Base-by-base conservation (phyloP, 2,329 filamentous ascomycete species). In the Ophiognomonia clavigignenti-juglandacearum region DNA sequence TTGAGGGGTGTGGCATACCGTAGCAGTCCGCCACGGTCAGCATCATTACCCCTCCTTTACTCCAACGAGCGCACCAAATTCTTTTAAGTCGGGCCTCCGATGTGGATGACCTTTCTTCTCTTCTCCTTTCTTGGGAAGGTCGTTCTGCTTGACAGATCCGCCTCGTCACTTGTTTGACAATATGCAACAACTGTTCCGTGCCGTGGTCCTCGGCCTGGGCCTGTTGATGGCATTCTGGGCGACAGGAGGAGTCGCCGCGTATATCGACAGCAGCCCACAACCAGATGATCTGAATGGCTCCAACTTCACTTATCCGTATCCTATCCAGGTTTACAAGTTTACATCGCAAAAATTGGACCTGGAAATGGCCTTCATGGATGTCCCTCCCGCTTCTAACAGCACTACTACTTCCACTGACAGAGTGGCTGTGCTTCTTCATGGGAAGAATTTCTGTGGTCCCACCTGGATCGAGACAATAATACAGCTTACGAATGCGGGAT, bases 311-410 rank as follows among this genome's bases (percentile, higher is more conserved):
- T 78, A 78, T 54, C 73, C 73, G 18, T 75, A 66, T 57, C 74
- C 73, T 2, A 60, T 75, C 47, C 67, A 74, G 50, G 62, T 73
- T 27, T 75, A 72, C 60, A 63, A 60, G 35, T 71, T 79, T 54
- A 61, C 59, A 2, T 74, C 73, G 34, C 74, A 78, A 57, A 59
- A 61, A 13, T 64, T 70, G 39, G 58, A 66, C n/a, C 59, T 78
- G 22, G 65, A 74, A 35, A 79, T 78, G 75, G 74, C 74, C 14
- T 78, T 76, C 53, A 77, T 79, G 73, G 75, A 79, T 51, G 55
- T 78, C 20, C 42, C 59, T 11, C 71, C 72, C 7, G 59, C 55
- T 23, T 51, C 63, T 39, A 67, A 64, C 47, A 39, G 22, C 31
- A 41, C 37, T 24, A 16, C 16, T 16, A 16, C 32, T 14, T 7